Evolutionary conservation across 192 early-diverging fungal genomes (phyloP).

Genomic region (Backusella liffmaniae): DNA sequence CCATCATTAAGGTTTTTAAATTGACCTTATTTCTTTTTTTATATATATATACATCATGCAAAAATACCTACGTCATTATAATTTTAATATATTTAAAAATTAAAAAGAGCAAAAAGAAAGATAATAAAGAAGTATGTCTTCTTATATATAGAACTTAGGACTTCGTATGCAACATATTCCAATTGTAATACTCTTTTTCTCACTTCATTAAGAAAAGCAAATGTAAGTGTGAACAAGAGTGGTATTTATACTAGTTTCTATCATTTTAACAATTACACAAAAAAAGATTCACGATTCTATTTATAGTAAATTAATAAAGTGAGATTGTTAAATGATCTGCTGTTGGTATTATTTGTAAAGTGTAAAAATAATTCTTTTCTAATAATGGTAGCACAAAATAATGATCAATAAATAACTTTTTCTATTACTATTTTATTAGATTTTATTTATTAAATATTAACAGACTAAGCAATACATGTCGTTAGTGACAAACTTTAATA

Average conservation of each 20-base stretch:
- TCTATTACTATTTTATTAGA: background rate
- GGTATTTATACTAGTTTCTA: background rate
- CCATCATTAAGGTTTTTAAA: no score
- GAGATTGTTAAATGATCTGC: background rate
- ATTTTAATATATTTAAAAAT: no score
- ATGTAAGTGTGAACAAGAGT: no score
- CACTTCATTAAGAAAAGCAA: no score
- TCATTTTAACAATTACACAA: background rate
- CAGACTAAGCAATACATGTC: background rate
- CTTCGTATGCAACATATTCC: no score
- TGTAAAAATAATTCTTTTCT: background rate
- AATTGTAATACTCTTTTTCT: no score
- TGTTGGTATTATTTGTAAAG: background rate
- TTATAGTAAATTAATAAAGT: constrained; percentile 1
- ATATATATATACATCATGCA: no score
- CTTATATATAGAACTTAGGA: no score
- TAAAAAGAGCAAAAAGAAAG: no score
- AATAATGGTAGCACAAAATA: background rate
- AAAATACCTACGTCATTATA: no score
- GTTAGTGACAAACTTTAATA: background rate
- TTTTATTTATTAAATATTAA: background rate
- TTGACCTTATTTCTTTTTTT: no score
- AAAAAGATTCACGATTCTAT: background rate
- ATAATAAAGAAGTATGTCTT: no score
- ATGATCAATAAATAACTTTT: constrained; percentile 3